These are phyloP conservation scores for Botrytis elliptica DNA, from an alignment of 2,329 filamentous ascomycete species.

Conservation along the genomic window DNA sequence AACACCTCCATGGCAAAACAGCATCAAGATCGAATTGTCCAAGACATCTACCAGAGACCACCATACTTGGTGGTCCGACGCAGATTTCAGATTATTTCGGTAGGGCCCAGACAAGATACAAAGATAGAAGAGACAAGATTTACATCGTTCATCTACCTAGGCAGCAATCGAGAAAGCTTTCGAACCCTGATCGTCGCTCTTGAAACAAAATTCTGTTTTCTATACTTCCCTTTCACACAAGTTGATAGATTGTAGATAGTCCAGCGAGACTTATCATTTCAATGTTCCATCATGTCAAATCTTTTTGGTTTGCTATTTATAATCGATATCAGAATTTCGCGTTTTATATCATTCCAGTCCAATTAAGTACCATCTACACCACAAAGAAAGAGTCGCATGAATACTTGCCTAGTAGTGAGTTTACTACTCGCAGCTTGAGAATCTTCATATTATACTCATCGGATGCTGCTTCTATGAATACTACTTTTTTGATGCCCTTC, in stretches of 20 bases:
- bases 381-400: neutral
- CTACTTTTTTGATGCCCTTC: neutral
- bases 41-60: neutral
- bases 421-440: neutral
- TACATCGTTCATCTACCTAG: neutral
- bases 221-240: neutral
- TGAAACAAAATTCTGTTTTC: neutral
- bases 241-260: neutral
- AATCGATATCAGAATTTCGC: neutral
- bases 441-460: neutral
- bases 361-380: neutral
- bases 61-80: neutral
- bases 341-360: neutral
- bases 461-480: neutral
- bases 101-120: neutral
- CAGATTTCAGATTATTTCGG: neutral
- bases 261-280: neutral
- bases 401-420: neutral
- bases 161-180: neutral
- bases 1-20: neutral
- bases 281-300: neutral
- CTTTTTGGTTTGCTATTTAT: neutral
- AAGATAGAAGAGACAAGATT: neutral
- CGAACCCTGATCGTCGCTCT: neutral
- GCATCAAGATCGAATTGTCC: neutral